These are phyloP conservation scores for Vitis rotundifolia DNA, from an alignment of 164 flowering plant genomes.

Conservation along the genomic window DNA sequence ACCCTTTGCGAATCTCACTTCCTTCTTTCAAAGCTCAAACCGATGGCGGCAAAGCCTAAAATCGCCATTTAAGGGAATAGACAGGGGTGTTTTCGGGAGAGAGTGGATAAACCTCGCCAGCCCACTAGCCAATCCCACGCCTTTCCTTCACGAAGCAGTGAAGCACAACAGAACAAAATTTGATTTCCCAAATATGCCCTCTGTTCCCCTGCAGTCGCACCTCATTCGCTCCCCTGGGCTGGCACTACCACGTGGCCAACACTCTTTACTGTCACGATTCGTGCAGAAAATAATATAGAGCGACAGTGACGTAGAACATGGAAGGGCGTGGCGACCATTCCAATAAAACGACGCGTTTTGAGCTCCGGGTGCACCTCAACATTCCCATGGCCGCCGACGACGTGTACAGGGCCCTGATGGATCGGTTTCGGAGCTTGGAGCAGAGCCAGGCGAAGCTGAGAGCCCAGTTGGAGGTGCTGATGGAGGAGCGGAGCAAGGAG, in stretches of 20 bases:
- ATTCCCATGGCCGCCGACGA: slow-evolving; percentile 12
- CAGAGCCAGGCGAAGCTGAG: slow-evolving; percentile 47
- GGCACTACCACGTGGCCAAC: slow-evolving; percentile 16
- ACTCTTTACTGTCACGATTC: slow-evolving; percentile 4
- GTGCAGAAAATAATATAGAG: background rate
- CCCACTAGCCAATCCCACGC: background rate
- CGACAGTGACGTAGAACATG: background rate
- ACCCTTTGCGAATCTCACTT: background rate
- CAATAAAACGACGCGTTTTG: background rate
- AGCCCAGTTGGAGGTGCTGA: slow-evolving; percentile 40
- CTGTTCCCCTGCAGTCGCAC: background rate
- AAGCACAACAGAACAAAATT: background rate
- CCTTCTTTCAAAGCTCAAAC: background rate
- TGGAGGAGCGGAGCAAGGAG: background rate
- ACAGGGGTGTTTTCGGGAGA: background rate
- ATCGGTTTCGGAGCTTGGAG: slow-evolving; percentile 52
- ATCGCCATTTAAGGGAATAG: background rate
- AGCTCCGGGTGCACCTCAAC: background rate
- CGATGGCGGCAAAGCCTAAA: background rate
- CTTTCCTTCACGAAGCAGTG: background rate
- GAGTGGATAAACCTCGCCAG: background rate
- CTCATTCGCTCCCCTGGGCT: slow-evolving; percentile 15
- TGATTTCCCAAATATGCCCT: background rate
- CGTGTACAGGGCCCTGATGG: slow-evolving; percentile 27
- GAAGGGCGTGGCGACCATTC: background rate